Percentiles rank a stretch among this genome's conserved stretches.
Evolutionary conservation across 2,329 filamentous ascomycete genomes (phyloP).

Genomic region (Trichoderma asperellum): DNA sequence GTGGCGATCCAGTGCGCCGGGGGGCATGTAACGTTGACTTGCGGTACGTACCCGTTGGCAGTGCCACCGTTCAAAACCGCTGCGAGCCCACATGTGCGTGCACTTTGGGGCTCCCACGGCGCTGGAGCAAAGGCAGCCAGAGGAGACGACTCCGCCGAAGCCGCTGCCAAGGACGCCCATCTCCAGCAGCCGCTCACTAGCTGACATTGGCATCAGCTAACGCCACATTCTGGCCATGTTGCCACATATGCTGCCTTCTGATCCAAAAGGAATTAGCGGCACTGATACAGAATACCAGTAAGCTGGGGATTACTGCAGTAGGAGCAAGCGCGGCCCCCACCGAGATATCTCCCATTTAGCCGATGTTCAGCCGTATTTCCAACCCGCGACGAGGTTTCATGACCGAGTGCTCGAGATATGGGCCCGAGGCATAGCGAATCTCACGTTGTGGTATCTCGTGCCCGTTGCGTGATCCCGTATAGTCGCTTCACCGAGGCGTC

Average conservation of each 20-base stretch:
- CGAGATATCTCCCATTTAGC: conserved; percentile 7
- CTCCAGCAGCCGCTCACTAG: neutral
- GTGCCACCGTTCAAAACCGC: neutral
- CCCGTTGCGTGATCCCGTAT: neutral
- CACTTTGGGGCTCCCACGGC: neutral
- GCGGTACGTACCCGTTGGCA: neutral
- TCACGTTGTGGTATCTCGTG: neutral
- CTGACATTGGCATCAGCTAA: neutral
- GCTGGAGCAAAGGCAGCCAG: neutral
- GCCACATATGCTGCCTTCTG: neutral
- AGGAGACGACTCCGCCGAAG: neutral
- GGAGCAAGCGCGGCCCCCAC: neutral
- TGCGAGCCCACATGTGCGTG: conserved; percentile 7
- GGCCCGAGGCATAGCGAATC: neutral
- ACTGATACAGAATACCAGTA: neutral
- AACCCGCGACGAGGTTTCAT: conserved; percentile 14
- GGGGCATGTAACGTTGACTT: conserved; percentile 24
- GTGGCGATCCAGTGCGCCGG: conserved; percentile 9
- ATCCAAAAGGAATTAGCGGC: too few species aligned
- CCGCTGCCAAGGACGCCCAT: neutral
- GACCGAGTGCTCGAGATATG: neutral
- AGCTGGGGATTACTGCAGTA: neutral
- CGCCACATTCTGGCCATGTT: neutral
- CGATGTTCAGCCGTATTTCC: conserved; percentile 26
- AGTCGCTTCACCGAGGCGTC: neutral